Conservation (phyloP, 257 asterid species). For the Nicotiana paniculata region DNA sequence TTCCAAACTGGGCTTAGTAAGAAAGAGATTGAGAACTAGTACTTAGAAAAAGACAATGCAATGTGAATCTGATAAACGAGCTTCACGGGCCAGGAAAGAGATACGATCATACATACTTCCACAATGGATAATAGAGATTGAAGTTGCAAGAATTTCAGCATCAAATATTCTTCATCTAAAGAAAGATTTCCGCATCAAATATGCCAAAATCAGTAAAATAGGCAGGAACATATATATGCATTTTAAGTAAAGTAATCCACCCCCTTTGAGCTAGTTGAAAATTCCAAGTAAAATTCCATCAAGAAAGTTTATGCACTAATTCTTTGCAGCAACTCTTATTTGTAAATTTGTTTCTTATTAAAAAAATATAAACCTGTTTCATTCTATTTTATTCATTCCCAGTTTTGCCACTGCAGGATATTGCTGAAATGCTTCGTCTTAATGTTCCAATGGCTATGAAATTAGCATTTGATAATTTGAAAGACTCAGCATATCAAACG, state of each 20-base stretch:
- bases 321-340: neutral
- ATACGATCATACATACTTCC: neutral
- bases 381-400: neutral
- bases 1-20: neutral
- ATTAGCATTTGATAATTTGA: conserved; percentile 63
- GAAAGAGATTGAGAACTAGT: neutral
- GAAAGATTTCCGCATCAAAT: neutral
- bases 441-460: conserved; percentile 96
- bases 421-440: conserved; percentile 85
- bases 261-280: neutral
- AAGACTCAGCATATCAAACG: conserved; percentile 48
- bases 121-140: neutral
- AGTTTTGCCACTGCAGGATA: conserved; percentile 34
- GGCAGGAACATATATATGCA: neutral
- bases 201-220: neutral
- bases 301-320: neutral
- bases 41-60: neutral
- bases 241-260: neutral
- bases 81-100: neutral
- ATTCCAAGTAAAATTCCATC: neutral
- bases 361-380: neutral
- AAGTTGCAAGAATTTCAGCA: neutral
- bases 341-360: neutral
- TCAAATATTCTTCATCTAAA: neutral
- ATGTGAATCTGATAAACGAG: neutral